Evolutionary conservation across 2,329 filamentous ascomycete genomes (phyloP).

Genomic region (Balansia obtecta): DNA sequence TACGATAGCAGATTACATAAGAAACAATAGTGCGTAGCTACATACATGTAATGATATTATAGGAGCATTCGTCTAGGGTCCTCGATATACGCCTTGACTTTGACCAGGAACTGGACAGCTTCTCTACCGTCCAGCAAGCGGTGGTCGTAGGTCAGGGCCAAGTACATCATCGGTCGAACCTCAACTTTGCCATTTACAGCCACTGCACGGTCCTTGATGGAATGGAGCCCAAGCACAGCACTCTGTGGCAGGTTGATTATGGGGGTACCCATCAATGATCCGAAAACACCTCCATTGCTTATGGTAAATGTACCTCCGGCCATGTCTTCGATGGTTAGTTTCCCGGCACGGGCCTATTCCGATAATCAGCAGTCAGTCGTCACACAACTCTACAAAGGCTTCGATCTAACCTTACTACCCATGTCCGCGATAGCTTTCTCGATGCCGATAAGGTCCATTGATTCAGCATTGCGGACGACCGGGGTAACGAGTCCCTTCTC

Average conservation of each 20-base stretch:
- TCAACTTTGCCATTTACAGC: slow-evolving; percentile 89
- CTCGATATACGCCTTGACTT: slow-evolving; percentile 96
- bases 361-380: neutral
- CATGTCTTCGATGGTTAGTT: slow-evolving; percentile 98
- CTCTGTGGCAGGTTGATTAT: slow-evolving; percentile 97
- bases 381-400: neutral
- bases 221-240: slow-evolving; percentile 83
- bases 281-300: slow-evolving; percentile 94
- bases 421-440: slow-evolving; percentile 87
- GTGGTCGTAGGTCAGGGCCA: slow-evolving; percentile 95
- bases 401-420: slow-evolving; percentile 67
- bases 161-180: slow-evolving; percentile 98
- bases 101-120: slow-evolving; percentile 90
- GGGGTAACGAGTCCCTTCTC: slow-evolving; percentile 96
- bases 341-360: slow-evolving; percentile 73
- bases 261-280: slow-evolving; percentile 91
- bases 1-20: neutral
- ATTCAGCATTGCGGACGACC: slow-evolving; percentile 86
- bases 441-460: slow-evolving; percentile 76
- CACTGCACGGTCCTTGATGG: slow-evolving; percentile 89
- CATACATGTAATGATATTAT: neutral
- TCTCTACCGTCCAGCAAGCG: slow-evolving; percentile 89
- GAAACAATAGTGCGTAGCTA: no score
- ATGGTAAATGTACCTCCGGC: slow-evolving; percentile 97
- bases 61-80: slow-evolving; percentile 81